Evolutionary conservation across 2,329 filamentous ascomycete genomes (phyloP).

Genomic region (Trematosphaeria pertusa): DNA sequence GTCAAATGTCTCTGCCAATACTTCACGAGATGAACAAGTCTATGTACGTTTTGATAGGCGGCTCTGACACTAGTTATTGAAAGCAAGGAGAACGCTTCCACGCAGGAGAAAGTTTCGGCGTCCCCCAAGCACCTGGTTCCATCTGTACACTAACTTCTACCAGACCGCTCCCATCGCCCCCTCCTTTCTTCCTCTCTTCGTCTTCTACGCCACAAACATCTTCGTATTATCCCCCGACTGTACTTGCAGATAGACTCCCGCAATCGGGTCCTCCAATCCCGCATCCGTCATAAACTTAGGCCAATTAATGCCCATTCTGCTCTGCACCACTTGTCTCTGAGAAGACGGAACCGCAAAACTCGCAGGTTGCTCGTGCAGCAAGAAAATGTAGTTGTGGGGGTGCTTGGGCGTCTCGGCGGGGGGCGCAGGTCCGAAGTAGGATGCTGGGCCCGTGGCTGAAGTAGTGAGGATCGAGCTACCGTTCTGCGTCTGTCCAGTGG

Average conservation of each 20-base stretch:
- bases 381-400: conserved; percentile 41
- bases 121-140: too few relatives aligned
- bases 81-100: too few relatives aligned
- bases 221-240: conserved; percentile 33
- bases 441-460: conserved; percentile 32
- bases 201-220: conserved; percentile 13
- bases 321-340: conserved; percentile 27
- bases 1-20: too few relatives aligned
- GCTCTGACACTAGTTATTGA: too few relatives aligned
- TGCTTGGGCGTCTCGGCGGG: conserved; percentile 34
- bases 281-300: conserved; percentile 30
- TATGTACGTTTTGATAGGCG: too few relatives aligned
- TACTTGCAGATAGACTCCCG: conserved; percentile 32
- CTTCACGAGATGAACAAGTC: too few relatives aligned
- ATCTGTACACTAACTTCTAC: too few relatives aligned
- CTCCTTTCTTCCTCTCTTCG: too few relatives aligned
- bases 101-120: too few relatives aligned
- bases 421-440: conserved; percentile 41
- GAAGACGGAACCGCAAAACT: conserved; percentile 31
- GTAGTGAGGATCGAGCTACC: conserved; percentile 32
- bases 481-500: conserved; percentile 29
- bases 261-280: conserved; percentile 25
- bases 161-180: too few relatives aligned
- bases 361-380: conserved; percentile 38
- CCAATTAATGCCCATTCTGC: conserved; percentile 28